Evolutionary conservation across 352 stramenopile genomes (phyloP), one percentile per base, ranked within the genome.

Genomic region (Globisporangium parvum): DNA sequence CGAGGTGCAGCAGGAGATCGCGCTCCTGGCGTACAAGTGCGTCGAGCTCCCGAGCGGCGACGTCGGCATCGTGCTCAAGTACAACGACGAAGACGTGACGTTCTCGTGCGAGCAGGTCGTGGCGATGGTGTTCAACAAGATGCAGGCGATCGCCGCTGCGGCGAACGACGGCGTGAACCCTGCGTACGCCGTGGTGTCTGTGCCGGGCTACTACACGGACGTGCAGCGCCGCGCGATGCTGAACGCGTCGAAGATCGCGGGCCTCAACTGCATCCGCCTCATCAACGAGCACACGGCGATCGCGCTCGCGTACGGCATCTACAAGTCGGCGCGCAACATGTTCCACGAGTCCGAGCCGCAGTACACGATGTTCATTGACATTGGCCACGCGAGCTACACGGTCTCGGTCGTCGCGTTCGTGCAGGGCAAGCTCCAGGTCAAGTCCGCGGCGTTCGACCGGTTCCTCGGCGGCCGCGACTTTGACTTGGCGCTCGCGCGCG

Each of bases 311-410:
- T 98, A 98, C 73, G 95, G 95, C 46, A 98, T 98, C 66, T 98
- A 97, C 86, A 95, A 96, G 74, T 96, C 85, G 65, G 87, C 89
- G n/a, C 92, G 96, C 71, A 96, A 97, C 59, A 72, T 97, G 45
- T 98, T 98, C 71, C 72, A 95, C 72, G 87, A 91, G 66, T 73
- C 95, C 47, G 82, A 98, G 57, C 85, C 95, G 18, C 94, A 97
- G 46, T 84, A 99, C 70, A 90, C 98, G 55, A 98, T 99, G 88
- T 99, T 99, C 70, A 93, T 99, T 52, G 97, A 99, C 73, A 89
- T 99, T 67, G 97, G 97, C 33, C 91, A 98, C 63, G 96, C 93
- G 15, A 78, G 85, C 73, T 91, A 97, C 88, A 95, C 85, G 26
- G 85, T 94, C 33, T 93, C 86, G 55, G 77, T 98, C 59, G 90